Conservation (phyloP, 352 stramenopile species). For the Globisporangium orthogonon region DNA sequence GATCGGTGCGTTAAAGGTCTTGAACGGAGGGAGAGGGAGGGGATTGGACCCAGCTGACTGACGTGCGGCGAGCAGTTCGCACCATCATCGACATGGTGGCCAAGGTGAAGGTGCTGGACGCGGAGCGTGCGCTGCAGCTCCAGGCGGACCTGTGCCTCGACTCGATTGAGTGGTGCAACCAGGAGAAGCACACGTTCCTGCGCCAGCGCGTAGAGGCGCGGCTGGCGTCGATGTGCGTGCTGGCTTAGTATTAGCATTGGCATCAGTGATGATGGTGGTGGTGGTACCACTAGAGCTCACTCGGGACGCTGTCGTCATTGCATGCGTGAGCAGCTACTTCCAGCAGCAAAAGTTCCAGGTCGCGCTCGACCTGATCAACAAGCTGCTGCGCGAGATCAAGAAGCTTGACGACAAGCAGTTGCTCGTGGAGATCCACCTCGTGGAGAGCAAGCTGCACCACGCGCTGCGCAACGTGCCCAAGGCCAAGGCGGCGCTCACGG, state of each 20-base stretch:
- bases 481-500: slow-evolving; percentile 94
- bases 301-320: too few relatives aligned
- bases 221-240: slow-evolving; percentile 80
- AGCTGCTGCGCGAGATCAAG: slow-evolving; percentile 96
- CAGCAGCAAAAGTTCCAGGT: slow-evolving; percentile 89
- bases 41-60: neutral
- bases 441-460: slow-evolving; percentile 97
- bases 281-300: too few relatives aligned
- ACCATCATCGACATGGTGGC: slow-evolving; percentile 97
- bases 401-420: slow-evolving; percentile 99
- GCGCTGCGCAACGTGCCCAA: slow-evolving; percentile 97
- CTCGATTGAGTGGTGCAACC: slow-evolving; percentile 93
- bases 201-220: slow-evolving; percentile 96
- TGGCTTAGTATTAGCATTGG: too few relatives aligned
- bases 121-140: slow-evolving; percentile 91
- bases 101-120: slow-evolving; percentile 83
- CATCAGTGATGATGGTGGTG: neutral
- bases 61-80: slow-evolving; percentile 62
- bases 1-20: slow-evolving; percentile 65
- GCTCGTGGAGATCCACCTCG: slow-evolving; percentile 97
- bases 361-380: slow-evolving; percentile 92
- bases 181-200: slow-evolving; percentile 96
- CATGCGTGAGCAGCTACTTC: slow-evolving; percentile 54
- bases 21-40: too few relatives aligned
- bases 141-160: slow-evolving; percentile 92